phyloP scores from a whole-genome alignment of 305 asterid genomes.

The Nicotiana rustica region DNA sequence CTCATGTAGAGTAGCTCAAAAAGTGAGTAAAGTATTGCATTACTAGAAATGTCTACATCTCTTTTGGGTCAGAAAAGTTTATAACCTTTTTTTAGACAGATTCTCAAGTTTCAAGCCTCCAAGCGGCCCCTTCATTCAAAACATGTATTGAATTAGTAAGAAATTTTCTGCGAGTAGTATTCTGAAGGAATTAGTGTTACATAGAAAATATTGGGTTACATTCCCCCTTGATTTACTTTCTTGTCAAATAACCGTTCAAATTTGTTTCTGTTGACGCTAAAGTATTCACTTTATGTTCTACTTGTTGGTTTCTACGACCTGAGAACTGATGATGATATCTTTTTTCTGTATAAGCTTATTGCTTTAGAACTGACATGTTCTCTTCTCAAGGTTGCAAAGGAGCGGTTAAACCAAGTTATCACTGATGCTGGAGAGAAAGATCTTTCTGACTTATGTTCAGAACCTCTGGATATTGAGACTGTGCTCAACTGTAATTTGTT shows the following conservation, averaged over 20 bases:
- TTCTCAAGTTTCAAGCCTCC: neutral
- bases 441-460: slow-evolving; percentile 61
- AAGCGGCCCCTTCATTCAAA: too few species aligned
- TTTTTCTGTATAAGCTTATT: slow-evolving; percentile 24
- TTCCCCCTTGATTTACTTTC: slow-evolving; percentile 25
- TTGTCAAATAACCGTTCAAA: slow-evolving; percentile 9
- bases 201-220: neutral
- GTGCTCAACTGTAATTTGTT: slow-evolving; percentile 64
- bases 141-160: too few species aligned
- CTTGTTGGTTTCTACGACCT: slow-evolving; percentile 24
- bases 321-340: slow-evolving; percentile 18
- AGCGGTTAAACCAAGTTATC: slow-evolving; percentile 79
- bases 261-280: slow-evolving; percentile 1
- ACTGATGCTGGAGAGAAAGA: slow-evolving; percentile 76
- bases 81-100: neutral
- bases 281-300: slow-evolving; percentile 17
- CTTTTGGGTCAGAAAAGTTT: neutral
- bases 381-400: slow-evolving; percentile 76
- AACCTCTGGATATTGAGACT: slow-evolving; percentile 63
- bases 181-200: neutral
- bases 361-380: slow-evolving; percentile 43
- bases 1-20: neutral
- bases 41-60: neutral
- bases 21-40: slow-evolving; percentile 7
- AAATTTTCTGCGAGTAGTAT: too few species aligned